phyloP scores from a whole-genome alignment of 116 monocot species.

The Trichopus zeylanicus region DNA sequence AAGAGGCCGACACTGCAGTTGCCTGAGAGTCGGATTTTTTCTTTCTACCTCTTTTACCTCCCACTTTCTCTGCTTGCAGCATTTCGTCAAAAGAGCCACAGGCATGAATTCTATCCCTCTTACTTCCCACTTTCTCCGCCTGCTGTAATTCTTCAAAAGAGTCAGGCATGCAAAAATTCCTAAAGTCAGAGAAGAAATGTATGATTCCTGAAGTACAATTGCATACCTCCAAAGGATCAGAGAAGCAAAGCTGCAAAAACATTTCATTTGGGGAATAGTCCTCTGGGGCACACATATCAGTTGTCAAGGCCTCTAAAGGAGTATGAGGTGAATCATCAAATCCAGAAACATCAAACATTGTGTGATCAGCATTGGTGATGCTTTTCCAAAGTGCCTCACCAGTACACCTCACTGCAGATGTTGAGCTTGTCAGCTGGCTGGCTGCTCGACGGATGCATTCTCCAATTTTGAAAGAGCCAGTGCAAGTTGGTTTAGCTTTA shows the following conservation, averaged over 20 bases:
- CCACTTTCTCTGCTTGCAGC: slow-evolving; percentile 1
- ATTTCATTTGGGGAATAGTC: slow-evolving; percentile 47
- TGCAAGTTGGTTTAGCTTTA: slow-evolving; percentile 28
- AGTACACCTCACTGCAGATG: slow-evolving; percentile 31
- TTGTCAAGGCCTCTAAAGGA: slow-evolving; percentile 16
- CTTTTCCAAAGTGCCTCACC: slow-evolving; percentile 31
- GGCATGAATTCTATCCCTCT: not conserved
- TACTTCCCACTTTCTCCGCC: too few relatives aligned
- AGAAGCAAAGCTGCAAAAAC: slow-evolving; percentile 54
- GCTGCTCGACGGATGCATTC: slow-evolving; percentile 87
- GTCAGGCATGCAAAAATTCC: not conserved
- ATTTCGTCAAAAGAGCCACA: not conserved
- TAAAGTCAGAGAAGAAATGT: slow-evolving; percentile 1
- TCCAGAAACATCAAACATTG: slow-evolving; percentile 34
- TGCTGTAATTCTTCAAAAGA: too few relatives aligned
- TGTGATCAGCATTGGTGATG: slow-evolving; percentile 24
- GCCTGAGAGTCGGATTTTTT: not conserved
- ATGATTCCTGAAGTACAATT: not conserved
- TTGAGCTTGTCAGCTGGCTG: slow-evolving; percentile 64
- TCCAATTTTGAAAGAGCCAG: slow-evolving; percentile 84
- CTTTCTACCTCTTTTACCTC: slow-evolving; percentile 7
- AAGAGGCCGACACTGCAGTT: not conserved
- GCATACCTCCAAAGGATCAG: slow-evolving; percentile 34
- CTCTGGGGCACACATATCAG: slow-evolving; percentile 16
- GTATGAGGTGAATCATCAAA: slow-evolving; percentile 33